Evolutionary conservation across 2,329 filamentous ascomycete species (phyloP), one percentile per base, ranked within the genome.

Genomic region (Fusarium goolgardi): DNA sequence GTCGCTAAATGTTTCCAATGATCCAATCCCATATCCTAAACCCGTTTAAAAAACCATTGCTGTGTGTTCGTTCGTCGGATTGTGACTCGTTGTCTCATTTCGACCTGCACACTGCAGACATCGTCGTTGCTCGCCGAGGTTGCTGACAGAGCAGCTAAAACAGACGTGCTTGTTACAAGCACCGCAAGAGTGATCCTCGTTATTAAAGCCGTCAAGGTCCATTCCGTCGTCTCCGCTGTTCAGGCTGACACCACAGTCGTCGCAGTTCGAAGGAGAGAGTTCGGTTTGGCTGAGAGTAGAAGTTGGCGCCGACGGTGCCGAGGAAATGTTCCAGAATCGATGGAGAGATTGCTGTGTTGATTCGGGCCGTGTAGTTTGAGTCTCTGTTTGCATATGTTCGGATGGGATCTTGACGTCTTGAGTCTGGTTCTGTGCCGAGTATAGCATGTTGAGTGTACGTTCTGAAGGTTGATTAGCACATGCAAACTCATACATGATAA

Each of bases 251-350:
- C 84, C 83, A 60, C 86, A 89, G 71, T 88, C 86, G 45, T 88
- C 85, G 71, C 87, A 89, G 57, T 76, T 80, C 0, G 77, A 76
- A 0, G 81, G 72, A 1, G 55, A 45, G 18, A 69, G 40, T 35
- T 61, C 37, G 1, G 67, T 53, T 63, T 58, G 62, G 15, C 60
- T 21, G 21, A 71, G 35, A 31, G 43, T 29, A 59, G 76, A 67
- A 2, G 73, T 70, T 0, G 78, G 71, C 1, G 68, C 60, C 4
- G 72, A 67, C 6, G 82, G 74, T 0, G 78, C 75, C 0, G 80
- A 78, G 3, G 79, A 81, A 16, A 89, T 80, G n/a, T 82, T 81
- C 86, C 86, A 90, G 77, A 89, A 90, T 40, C 80, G 84, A 75
- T 90, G 86, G 0, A 90, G 79, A 0, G 84, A 88, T 6, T 81